Evolutionary conservation across 2,329 filamentous ascomycete genomes (phyloP).

Genomic region (Neopestalotiopsis sp.): DNA sequence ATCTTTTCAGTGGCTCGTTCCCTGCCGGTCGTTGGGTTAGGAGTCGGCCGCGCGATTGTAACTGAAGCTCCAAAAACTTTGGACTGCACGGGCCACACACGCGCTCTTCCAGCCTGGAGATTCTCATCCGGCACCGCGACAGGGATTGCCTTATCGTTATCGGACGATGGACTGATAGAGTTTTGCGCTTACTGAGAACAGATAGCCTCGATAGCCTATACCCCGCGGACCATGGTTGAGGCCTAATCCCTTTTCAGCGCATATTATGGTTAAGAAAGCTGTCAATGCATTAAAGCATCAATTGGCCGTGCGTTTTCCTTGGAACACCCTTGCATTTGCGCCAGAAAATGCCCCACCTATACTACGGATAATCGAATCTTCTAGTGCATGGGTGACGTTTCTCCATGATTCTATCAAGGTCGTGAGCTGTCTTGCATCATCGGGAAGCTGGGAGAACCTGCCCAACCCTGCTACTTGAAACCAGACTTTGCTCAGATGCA

Average conservation of each 20-base stretch:
- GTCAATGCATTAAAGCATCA: neutral
- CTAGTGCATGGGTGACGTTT: conserved; percentile 1
- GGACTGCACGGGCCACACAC: conserved; percentile 7
- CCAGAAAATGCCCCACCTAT: neutral
- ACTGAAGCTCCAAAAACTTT: conserved; percentile 13
- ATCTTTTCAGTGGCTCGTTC: neutral
- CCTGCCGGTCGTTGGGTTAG: neutral
- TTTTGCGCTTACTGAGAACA: neutral
- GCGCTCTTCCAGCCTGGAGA: neutral
- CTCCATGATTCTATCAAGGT: conserved; percentile 8
- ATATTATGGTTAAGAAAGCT: neutral
- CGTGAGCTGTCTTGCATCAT: conserved; percentile 14
- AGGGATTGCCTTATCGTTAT: conserved; percentile 13
- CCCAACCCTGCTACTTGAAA: neutral
- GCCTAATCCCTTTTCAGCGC: too few species aligned
- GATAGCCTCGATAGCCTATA: neutral
- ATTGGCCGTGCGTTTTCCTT: neutral
- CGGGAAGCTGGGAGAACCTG: conserved; percentile 12
- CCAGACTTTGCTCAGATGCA: conserved; percentile 3
- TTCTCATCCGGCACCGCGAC: conserved; percentile 1
- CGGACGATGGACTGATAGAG: neutral
- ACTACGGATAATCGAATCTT: neutral
- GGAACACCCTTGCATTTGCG: neutral
- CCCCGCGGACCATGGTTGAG: neutral
- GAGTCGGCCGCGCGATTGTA: neutral